Conservation (phyloP, 1,139 yeast genomes). For the Zygosaccharomyces sapae region DNA sequence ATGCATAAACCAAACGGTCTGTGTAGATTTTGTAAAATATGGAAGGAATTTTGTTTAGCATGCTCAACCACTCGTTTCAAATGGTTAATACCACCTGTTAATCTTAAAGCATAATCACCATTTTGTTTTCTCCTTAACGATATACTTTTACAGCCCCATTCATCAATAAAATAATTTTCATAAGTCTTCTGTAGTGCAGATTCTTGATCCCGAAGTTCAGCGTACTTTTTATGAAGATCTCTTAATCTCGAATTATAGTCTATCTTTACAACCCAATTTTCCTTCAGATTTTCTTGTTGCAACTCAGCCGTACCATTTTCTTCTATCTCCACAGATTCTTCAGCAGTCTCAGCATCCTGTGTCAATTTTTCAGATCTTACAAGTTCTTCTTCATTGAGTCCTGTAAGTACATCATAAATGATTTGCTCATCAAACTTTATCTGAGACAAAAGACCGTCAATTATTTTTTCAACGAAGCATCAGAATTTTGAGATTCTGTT, state of each 20-base stretch:
- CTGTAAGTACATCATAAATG: conserved; percentile 21
- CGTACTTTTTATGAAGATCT: conserved; percentile 24
- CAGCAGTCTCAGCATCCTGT: conserved; percentile 12
- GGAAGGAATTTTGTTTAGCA: conserved; percentile 17
- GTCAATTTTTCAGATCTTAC: conserved; percentile 11
- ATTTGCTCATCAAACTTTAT: conserved; percentile 23
- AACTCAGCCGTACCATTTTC: not conserved
- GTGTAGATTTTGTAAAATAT: conserved; percentile 31
- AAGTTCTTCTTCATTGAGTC: conserved; percentile 27
- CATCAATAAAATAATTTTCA: conserved; percentile 17
- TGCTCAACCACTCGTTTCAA: conserved; percentile 18
- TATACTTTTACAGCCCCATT: conserved; percentile 25
- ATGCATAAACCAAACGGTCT: conserved; percentile 36
- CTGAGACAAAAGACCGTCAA: conserved; percentile 11
- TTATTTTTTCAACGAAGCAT: conserved; percentile 7
- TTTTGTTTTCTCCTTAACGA: conserved; percentile 26
- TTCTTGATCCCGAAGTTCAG: conserved; percentile 21
- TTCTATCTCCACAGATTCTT: conserved; percentile 7
- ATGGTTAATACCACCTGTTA: conserved; percentile 22
- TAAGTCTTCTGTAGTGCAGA: conserved; percentile 25
- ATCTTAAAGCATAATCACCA: conserved; percentile 29
- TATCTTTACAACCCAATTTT: conserved; percentile 23
- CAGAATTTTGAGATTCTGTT: conserved; percentile 1
- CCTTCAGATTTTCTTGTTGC: not conserved
- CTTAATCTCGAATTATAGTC: conserved; percentile 20